Percentiles rank a stretch among this genome's conserved stretches.
phyloP scores from a whole-genome alignment of 2,329 filamentous ascomycete genomes.

The Macrophomina phaseolina region DNA sequence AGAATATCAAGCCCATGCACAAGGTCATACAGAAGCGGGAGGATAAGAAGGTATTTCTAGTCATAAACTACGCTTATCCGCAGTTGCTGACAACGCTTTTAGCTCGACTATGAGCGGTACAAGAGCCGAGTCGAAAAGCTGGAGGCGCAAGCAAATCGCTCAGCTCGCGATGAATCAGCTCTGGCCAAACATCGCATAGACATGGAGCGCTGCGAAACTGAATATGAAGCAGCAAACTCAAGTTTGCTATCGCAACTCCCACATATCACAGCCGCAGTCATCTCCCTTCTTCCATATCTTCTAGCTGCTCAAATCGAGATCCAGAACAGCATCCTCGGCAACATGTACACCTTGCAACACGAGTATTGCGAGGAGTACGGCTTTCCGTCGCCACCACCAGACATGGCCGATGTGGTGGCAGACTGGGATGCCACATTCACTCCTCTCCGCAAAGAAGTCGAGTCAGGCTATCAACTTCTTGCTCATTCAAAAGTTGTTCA shows the following conservation, averaged over 20 bases:
- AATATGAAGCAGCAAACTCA: constrained; percentile 77
- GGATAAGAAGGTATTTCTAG: constrained; percentile 66
- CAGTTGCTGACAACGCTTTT: constrained; percentile 13
- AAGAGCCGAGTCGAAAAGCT: constrained; percentile 73
- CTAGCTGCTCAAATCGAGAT: constrained; percentile 74
- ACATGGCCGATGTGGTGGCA: constrained; percentile 72
- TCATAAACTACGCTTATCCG: constrained; percentile 28
- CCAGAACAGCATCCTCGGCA: constrained; percentile 76
- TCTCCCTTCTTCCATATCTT: constrained; percentile 75
- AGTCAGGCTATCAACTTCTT: constrained; percentile 66
- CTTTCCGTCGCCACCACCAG: constrained; percentile 74
- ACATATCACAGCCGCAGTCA: constrained; percentile 71
- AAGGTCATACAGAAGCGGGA: constrained; percentile 87
- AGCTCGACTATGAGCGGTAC: constrained; percentile 80
- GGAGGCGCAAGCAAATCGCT: constrained; percentile 71
- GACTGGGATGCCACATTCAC: constrained; percentile 69
- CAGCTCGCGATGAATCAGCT: constrained; percentile 73
- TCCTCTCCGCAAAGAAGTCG: constrained; percentile 68
- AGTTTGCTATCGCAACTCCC: constrained; percentile 75
- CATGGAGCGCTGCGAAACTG: constrained; percentile 68
- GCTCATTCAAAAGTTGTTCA: constrained; percentile 70
- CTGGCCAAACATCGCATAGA: constrained; percentile 76
- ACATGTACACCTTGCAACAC: constrained; percentile 79
- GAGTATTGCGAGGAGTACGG: constrained; percentile 72
- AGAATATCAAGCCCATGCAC: constrained; percentile 72